A percentile compares a stretch with the other conserved stretches of the same genome.
Conservation (phyloP, 2,329 filamentous ascomycete genomes). For the Hirsutella rhossiliensis region DNA sequence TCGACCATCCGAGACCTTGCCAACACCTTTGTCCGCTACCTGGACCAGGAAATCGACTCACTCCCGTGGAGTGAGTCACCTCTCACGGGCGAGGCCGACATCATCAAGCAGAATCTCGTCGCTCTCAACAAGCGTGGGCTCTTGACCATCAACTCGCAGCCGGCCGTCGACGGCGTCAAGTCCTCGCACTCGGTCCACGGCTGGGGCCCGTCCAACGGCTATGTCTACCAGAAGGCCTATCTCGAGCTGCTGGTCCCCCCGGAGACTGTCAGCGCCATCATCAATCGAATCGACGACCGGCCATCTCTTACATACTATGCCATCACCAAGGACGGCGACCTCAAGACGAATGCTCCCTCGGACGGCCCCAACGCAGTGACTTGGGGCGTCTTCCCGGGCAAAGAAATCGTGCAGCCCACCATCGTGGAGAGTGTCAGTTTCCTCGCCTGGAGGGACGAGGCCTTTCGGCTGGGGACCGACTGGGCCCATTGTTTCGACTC, state of each 20-base stretch:
- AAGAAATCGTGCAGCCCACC: slow-evolving; percentile 99
- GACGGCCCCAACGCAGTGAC: slow-evolving; percentile 96
- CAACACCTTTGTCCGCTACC: slow-evolving; percentile 72
- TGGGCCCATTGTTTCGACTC: slow-evolving; percentile 88
- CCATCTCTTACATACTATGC: slow-evolving; percentile 88
- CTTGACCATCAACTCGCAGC: slow-evolving; percentile 94
- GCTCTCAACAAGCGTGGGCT: slow-evolving; percentile 77
- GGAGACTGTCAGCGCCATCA: slow-evolving; percentile 63
- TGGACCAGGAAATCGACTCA: slow-evolving; percentile 67
- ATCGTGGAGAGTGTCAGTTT: slow-evolving; percentile 98
- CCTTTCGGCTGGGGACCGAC: slow-evolving; percentile 81
- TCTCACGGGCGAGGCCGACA: slow-evolving; percentile 70
- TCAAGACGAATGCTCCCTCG: slow-evolving; percentile 73
- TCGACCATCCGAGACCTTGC: slow-evolving; percentile 69
- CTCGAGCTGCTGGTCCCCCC: slow-evolving; percentile 83
- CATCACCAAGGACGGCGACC: slow-evolving; percentile 69
- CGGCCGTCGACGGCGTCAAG: slow-evolving; percentile 81
- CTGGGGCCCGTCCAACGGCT: slow-evolving; percentile 91
- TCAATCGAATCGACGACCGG: slow-evolving; percentile 64
- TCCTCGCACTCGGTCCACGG: slow-evolving; percentile 80
- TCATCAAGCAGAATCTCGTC: slow-evolving; percentile 66
- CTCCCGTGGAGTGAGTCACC: slow-evolving; percentile 91
- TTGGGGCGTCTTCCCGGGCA: slow-evolving; percentile 97
- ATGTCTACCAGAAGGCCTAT: slow-evolving; percentile 97
- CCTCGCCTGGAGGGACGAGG: slow-evolving; percentile 97